Percentiles rank a stretch among this genome's conserved stretches.
Evolutionary conservation across 1,284 basidiomycete species (phyloP).

Genomic region (Leccinum subspadiceum): DNA sequence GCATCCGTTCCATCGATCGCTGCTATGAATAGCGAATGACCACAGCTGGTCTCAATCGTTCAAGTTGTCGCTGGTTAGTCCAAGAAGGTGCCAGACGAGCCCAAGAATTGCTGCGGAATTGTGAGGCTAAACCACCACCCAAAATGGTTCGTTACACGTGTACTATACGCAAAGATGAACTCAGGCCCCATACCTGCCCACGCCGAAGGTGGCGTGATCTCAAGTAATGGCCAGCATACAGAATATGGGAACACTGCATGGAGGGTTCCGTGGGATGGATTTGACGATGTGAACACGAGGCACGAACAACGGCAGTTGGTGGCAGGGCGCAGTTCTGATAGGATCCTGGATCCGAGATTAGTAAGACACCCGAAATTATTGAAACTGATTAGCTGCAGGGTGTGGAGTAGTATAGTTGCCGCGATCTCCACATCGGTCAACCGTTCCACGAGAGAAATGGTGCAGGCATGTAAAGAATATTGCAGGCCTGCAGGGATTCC

Average conservation of each 20-base stretch:
- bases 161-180: constrained; percentile 19
- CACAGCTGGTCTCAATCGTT: not conserved
- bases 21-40: constrained; percentile 10
- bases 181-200: constrained; percentile 17
- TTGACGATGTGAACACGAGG: constrained; percentile 31
- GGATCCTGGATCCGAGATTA: constrained; percentile 17
- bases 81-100: not conserved
- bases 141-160: constrained; percentile 25
- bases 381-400: not conserved
- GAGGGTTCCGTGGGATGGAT: constrained; percentile 17
- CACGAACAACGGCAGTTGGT: constrained; percentile 8
- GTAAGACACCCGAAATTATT: not conserved
- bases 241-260: constrained; percentile 16
- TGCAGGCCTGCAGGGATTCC: not conserved
- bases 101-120: constrained; percentile 1
- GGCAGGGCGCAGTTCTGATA: constrained; percentile 3
- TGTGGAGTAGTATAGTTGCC: constrained; percentile 1
- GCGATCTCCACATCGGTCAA: not conserved
- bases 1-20: constrained; percentile 15
- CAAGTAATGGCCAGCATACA: constrained; percentile 2
- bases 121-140: constrained; percentile 12
- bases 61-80: not conserved
- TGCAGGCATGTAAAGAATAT: not conserved
- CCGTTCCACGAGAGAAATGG: not conserved
- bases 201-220: constrained; percentile 16